Evolutionary conservation across 148 eudicot genomes (phyloP), one percentile per base, ranked within the genome.

Genomic region (Heliosperma pusillum): DNA sequence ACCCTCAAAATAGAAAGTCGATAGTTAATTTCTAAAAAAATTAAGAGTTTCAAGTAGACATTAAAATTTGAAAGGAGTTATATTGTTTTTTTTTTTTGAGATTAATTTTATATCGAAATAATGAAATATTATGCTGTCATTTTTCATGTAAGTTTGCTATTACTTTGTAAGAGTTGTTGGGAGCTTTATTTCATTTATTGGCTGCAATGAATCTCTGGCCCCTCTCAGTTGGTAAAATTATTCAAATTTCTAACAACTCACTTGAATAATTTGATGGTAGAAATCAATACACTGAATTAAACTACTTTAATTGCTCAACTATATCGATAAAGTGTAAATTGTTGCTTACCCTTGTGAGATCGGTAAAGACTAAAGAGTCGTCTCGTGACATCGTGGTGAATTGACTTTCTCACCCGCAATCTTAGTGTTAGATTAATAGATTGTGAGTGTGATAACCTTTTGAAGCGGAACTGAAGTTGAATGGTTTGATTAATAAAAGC

Each of bases 161-260:
- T 50, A 1, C 21, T 52, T 16, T 50, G 12, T 21, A 22, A 29
- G 47, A 50, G 62, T 77, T 62, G 69, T 65, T 79, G 36, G 70
- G 77, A 45, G 71, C 60, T 74, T 27, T 4, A 27, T 12, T 66
- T 73, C 77, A 78, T 78, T 78, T 75, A 71, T 50, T 70, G 67
- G 25, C 44, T 68, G 67, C 50, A 42, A 68, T 58, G 27, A 42
- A 56, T 55, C 58, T 10, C 21, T 26, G 42, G 42, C 25, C 63
- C 76, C 44, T 15, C 24, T 27, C 55, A 36, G 47, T 69, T 19
- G 69, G 19, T 27, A 24, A 27, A 29, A 36, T 19, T 36, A 22
- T 75, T 75, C 74, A 69, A 69, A 44, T 2, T 9, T 33, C 30
- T 24, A 13, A 25, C 24, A 55, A 30, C n/a, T 44, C 13, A 7